These are phyloP conservation scores for Sapria himalayana DNA, from an alignment of 345 rosid species.

Conservation along the genomic window DNA sequence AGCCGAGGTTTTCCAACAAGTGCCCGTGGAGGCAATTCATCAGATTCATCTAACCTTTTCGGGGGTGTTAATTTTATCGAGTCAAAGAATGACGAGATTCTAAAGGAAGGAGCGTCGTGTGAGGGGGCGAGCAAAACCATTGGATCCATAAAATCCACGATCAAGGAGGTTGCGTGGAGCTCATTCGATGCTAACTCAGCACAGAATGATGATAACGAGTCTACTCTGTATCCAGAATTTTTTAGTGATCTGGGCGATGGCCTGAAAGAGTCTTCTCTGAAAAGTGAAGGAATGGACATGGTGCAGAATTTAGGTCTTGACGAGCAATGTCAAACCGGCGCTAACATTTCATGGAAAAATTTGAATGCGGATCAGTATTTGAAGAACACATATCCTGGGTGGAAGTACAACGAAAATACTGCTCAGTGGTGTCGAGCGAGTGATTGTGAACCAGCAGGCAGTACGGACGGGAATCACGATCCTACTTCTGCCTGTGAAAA, in stretches of 20 bases:
- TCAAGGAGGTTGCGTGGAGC: constrained; percentile 79
- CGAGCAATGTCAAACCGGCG: constrained; percentile 18
- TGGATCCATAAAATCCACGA: constrained; percentile 26
- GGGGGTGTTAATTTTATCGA: constrained; percentile 9
- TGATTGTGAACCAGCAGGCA: constrained; percentile 13
- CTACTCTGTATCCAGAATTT: constrained; percentile 64
- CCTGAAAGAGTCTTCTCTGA: constrained; percentile 19
- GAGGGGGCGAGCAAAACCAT: constrained; percentile 8
- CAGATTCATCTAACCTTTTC: constrained; percentile 9
- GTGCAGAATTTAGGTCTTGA: constrained; percentile 10
- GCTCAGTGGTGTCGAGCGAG: constrained; percentile 76
- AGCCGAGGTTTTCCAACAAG: no score
- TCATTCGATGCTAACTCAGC: constrained; percentile 46
- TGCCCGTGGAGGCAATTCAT: constrained; percentile 5
- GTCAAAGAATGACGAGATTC: constrained; percentile 9
- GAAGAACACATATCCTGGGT: constrained; percentile 83
- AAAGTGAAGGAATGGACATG: constrained; percentile 14
- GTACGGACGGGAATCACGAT: constrained; percentile 17
- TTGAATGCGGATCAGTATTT: constrained; percentile 34
- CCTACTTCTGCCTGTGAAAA: constrained; percentile 19
- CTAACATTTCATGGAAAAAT: no score
- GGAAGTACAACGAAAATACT: constrained; percentile 51
- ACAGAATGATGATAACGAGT: constrained; percentile 26
- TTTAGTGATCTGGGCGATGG: constrained; percentile 30
- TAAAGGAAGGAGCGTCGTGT: constrained; percentile 16